phyloP scores from a whole-genome alignment of 1,284 basidiomycete species.

The Sparassis latifolia region DNA sequence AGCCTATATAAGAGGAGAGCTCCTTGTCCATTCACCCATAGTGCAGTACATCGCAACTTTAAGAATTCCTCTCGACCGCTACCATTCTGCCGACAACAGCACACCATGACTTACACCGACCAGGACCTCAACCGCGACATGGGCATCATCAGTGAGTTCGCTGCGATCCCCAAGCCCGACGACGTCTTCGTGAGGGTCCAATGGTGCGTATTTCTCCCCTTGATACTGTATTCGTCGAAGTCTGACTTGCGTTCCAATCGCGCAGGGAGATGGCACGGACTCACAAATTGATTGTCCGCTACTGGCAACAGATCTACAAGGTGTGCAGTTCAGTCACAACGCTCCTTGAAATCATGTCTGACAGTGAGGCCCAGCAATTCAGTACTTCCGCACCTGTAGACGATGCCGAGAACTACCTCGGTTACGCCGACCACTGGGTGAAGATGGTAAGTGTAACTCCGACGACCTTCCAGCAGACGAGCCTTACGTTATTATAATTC shows the following conservation, averaged over 20 bases:
- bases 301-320: background rate
- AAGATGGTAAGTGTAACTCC: background rate
- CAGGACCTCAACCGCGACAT: background rate
- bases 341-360: background rate
- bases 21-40: too few species aligned
- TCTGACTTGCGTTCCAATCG: background rate
- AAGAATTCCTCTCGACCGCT: background rate
- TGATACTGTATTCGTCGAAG: background rate
- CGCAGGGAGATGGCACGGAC: conserved; percentile 2
- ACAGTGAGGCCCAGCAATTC: background rate
- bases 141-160: background rate
- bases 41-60: too few species aligned
- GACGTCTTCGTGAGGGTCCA: background rate
- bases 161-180: background rate
- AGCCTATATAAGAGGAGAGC: too few species aligned
- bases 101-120: background rate
- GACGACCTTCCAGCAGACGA: too few species aligned
- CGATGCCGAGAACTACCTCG: conserved; percentile 2
- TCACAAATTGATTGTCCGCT: background rate
- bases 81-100: background rate
- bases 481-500: background rate
- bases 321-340: background rate
- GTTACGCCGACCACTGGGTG: conserved; percentile 2
- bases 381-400: background rate
- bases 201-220: background rate